These are phyloP conservation scores for Moesziomyces sp. DNA, from an alignment of 1,284 basidiomycete genomes.

Conservation along the genomic window DNA sequence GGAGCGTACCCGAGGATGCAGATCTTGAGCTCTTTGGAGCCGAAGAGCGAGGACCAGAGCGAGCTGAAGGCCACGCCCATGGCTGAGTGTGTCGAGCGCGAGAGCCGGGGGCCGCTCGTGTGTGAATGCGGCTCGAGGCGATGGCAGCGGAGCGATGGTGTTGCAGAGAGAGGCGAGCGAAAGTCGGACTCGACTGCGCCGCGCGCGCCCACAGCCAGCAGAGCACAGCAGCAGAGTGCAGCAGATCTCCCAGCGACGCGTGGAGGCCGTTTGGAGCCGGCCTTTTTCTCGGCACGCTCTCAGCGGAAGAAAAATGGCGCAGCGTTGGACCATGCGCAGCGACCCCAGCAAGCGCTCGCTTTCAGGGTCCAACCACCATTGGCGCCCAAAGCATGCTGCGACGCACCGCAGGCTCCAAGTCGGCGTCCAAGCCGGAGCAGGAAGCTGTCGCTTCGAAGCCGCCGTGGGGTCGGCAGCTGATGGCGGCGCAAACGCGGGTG, in stretches of 20 bases:
- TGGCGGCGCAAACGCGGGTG: conserved; percentile 8
- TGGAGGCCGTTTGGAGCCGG: background rate
- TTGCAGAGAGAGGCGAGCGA: background rate
- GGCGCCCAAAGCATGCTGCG: background rate
- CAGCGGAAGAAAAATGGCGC: background rate
- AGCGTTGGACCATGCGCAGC: background rate
- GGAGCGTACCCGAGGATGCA: conserved; percentile 62
- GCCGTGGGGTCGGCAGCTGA: background rate
- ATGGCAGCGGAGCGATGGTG: background rate
- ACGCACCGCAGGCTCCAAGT: background rate
- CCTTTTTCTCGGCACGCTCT: too few relatives aligned
- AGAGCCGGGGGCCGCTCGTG: background rate
- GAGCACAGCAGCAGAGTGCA: too few relatives aligned
- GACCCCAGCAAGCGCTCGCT: too few relatives aligned
- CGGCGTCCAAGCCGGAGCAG: too few relatives aligned
- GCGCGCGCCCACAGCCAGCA: too few relatives aligned
- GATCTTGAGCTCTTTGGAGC: conserved; percentile 70
- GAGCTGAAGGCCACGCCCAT: conserved; percentile 66
- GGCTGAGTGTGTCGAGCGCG: conserved; percentile 3
- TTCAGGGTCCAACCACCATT: background rate
- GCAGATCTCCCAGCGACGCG: too few relatives aligned
- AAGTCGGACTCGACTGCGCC: too few relatives aligned
- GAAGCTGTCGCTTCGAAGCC: background rate
- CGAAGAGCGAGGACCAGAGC: conserved; percentile 70
- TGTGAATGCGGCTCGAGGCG: background rate